phyloP scores from a whole-genome alignment of 345 rosid genomes.

The Sonneratia caseolaris region DNA sequence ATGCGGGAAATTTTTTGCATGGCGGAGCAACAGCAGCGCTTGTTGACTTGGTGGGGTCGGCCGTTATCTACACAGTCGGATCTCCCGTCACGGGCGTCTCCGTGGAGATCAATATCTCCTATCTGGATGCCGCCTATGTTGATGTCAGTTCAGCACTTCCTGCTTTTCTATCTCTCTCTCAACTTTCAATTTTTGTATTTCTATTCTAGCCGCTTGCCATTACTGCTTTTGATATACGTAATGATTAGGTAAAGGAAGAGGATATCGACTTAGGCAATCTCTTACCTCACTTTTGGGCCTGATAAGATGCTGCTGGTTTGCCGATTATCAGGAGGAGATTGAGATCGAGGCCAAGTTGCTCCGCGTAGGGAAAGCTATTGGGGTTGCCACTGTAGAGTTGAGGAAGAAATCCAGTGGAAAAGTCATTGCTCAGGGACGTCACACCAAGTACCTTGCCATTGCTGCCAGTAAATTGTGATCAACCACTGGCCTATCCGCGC shows the following conservation, averaged over 20 bases:
- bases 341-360: conserved; percentile 53
- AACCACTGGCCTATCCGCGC: neutral
- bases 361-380: conserved; percentile 79
- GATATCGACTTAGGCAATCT: too few species aligned
- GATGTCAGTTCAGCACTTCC: conserved; percentile 27
- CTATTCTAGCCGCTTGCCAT: too few species aligned
- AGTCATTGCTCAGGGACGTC: conserved; percentile 84
- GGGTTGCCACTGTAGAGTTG: conserved; percentile 61
- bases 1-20: conserved; percentile 79
- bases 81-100: conserved; percentile 49
- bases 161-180: neutral
- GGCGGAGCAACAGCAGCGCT: conserved; percentile 91
- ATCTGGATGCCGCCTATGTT: conserved; percentile 74
- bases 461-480: conserved; percentile 40
- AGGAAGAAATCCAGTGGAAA: conserved; percentile 76
- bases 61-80: conserved; percentile 55
- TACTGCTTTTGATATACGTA: too few species aligned
- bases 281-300: neutral
- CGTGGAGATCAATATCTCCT: conserved; percentile 76
- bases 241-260: too few species aligned
- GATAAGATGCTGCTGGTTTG: neutral
- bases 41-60: conserved; percentile 83
- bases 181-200: neutral
- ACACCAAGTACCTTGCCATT: conserved; percentile 63
- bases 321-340: conserved; percentile 48